Evolutionary conservation across 192 early-diverging fungal genomes (phyloP), one percentile per base, ranked within the genome.

Genomic region (Linnemannia zychae): DNA sequence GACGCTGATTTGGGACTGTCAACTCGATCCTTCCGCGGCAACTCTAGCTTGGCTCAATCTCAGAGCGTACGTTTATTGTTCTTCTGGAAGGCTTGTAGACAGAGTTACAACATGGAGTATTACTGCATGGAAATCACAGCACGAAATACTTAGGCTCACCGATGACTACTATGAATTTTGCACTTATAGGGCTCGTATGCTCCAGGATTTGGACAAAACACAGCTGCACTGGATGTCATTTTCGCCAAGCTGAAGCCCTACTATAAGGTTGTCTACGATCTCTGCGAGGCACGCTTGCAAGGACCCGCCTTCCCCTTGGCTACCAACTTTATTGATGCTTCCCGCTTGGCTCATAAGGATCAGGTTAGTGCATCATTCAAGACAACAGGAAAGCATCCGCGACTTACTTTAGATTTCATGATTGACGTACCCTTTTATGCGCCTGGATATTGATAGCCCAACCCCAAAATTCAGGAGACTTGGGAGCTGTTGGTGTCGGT

Each of bases 401-500:
- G 11, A 15, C 31, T 63, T 3, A 28, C 31, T 24, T 15, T 4
- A 12, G 18, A 17, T 66, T 60, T 77, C 28, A 24, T 38, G 7
- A 72, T n/a, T 67, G 31, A 76, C 33, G n/a, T n/a, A n/a, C 0
- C 16, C 15, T 24, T 34, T n/a, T 28, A n/a, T 46, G 0, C 38
- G 0, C n/a, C 3, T 33, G 3, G 18, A 37, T 72, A 7, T 0
- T 36, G 16, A 37, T 78, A 81, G 78, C 78, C 75, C 16, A 87
- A 84, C 48, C 71, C 73, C 7, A 88, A 84, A 47, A 78, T 81
- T 46, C 78, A 76, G 46, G 80, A 81, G 50, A 90, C 68, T 24
- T 91, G 74, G 91, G 53, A 74, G 28, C 67, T 91, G n/a, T 81
- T 92, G 68, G 67, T 76, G 31, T 82, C 78, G 4, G 86, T 90